Percentiles rank a stretch among this genome's conserved stretches.
phyloP scores from a whole-genome alignment of 2,329 filamentous ascomycete genomes.

The Aureobasidium zeae region DNA sequence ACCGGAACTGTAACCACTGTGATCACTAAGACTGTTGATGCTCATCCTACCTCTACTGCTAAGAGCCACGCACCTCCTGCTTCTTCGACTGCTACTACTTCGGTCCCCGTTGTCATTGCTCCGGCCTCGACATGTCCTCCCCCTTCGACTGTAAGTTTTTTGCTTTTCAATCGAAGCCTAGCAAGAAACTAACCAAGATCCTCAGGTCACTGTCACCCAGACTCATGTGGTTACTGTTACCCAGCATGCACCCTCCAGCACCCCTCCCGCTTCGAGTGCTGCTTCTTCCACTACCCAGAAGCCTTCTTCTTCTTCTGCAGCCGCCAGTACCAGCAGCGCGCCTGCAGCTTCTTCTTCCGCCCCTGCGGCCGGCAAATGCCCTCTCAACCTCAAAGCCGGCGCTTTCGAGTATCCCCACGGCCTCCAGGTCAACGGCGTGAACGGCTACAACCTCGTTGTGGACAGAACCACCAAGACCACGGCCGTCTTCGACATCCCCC shows the following conservation, averaged over 20 bases:
- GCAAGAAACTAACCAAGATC: no score
- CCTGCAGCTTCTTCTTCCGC: conserved; percentile 1
- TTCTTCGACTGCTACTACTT: background rate
- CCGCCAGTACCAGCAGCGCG: background rate
- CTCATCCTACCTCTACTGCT: background rate
- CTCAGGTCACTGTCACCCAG: conserved; percentile 4
- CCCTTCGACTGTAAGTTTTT: no score
- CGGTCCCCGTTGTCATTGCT: background rate
- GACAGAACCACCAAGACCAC: conserved; percentile 7
- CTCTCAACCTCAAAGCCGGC: conserved; percentile 9
- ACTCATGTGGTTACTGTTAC: background rate
- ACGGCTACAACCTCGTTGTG: conserved; percentile 10
- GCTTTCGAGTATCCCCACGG: conserved; percentile 12
- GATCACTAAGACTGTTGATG: conserved; percentile 2
- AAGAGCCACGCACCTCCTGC: background rate
- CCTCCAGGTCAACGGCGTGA: conserved; percentile 15
- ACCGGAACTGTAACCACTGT: no score
- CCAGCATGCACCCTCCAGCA: background rate
- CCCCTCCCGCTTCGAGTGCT: background rate
- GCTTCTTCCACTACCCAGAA: background rate
- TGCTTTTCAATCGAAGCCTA: no score
- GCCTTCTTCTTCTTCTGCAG: background rate
- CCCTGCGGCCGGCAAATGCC: conserved; percentile 10
- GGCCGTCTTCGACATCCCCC: conserved; percentile 11
- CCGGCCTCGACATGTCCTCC: no score